phyloP scores from a whole-genome alignment of 495 filamentous ascomycete species.

The Collariella sp. region DNA sequence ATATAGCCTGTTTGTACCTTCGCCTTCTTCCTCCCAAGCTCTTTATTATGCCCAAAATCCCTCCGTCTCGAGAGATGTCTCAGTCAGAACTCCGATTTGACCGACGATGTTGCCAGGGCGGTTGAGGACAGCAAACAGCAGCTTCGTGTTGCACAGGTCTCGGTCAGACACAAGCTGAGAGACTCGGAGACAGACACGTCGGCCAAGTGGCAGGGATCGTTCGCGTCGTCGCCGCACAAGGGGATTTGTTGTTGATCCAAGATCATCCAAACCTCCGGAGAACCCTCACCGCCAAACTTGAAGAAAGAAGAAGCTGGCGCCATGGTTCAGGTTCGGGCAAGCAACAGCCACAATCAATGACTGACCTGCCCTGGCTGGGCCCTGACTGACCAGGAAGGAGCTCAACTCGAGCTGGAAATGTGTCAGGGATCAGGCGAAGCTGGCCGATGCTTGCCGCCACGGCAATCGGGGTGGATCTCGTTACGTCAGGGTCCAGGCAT shows the following conservation, averaged over 20 bases:
- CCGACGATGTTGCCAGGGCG: background rate
- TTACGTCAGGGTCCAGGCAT: slow-evolving; percentile 13
- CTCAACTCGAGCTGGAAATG: background rate
- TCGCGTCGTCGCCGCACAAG: background rate
- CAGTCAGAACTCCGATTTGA: background rate
- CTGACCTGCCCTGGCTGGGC: too few relatives aligned
- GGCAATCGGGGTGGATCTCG: slow-evolving; percentile 7
- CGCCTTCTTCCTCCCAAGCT: background rate
- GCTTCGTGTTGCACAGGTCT: background rate
- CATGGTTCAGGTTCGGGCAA: background rate
- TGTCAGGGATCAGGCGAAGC: background rate
- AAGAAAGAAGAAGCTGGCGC: background rate
- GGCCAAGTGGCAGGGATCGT: background rate
- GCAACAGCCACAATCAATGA: background rate
- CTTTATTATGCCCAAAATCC: too few relatives aligned
- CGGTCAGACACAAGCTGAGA: background rate
- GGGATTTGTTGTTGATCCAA: background rate
- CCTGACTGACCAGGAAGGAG: background rate
- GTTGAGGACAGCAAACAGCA: background rate
- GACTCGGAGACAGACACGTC: background rate
- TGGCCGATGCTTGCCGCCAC: slow-evolving; percentile 13
- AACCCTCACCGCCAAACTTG: background rate
- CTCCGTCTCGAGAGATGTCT: background rate
- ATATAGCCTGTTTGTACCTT: background rate
- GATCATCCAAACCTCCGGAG: background rate